Evolutionary conservation across 768 basidiomycete genomes (phyloP), one percentile per base, ranked within the genome.

Genomic region (Chlorophyllum brunneum): DNA sequence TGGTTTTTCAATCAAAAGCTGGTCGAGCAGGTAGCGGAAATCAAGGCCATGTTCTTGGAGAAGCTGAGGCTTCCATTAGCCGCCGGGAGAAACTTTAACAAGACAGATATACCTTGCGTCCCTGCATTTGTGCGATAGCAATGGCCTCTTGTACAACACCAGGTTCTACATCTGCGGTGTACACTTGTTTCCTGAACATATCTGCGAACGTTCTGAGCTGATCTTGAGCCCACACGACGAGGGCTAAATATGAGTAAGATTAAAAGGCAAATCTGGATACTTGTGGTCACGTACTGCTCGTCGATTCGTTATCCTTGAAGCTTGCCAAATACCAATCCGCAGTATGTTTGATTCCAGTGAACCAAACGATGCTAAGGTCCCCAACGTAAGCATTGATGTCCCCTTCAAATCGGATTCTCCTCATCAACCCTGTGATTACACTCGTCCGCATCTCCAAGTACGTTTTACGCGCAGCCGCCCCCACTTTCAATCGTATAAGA

Each of bases 271-370:
- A 5, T 30, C 3, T 5, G 20, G 1, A 48, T 43, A 48, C 56
- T 30, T 50, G 27, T 27, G 46, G 31, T 42, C 0, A 75, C 91
- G 57, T 60, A 95, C 95, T 81, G 53, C 92, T 95, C 0, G 95
- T 88, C 56, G 91, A 90, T 58, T 93, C 86, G 63, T 97, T 94
- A 67, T 98, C 97, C 67, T 87, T 90, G 70, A 97, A 99, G 51
- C 92, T 94, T 0, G 88, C 86, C 59, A 98, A 74, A 67, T 92
- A 99, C 97, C 97, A 99, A 69, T 99, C 95, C 11, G 92, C 92
- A 1, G 95, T 97, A 63, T 98, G 92, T 65, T 97, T 95, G 65
- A 99, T 88, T 1, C 91, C 85, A 0, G 94, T 97, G 61, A 98
- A 98, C 53, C 86, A 82, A 0, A 98, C 90, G 36, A 94, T 76